Base-by-base conservation (phyloP, 2,329 filamentous ascomycete species). In the Paracorniculantispora psalliotae region DNA sequence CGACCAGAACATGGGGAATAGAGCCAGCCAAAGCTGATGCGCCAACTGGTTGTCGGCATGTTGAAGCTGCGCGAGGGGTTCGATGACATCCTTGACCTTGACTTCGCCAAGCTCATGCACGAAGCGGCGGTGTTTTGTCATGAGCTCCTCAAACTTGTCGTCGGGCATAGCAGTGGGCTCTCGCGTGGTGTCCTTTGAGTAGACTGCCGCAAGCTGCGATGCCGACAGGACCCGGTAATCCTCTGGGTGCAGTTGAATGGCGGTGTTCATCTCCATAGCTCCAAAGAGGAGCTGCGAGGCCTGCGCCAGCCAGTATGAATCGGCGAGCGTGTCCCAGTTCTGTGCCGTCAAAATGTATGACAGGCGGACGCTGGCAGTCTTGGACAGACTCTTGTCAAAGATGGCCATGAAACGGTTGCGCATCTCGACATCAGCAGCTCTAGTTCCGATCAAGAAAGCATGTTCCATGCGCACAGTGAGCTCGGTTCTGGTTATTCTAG, bases 391-490 rank as follows among this genome's bases (percentile, higher is more conserved):
- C 73, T 89, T 90, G 73, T 97, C 93, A 66, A 99, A 97, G 63
- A 99, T 97, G 21, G 84, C 84, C 86, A 99, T 91, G 77, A 99
- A 99, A 15, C 93, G 88, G 68, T 96, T 96, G 47, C 94, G 89
- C 91, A 97, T 97, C 60, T 96, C 90, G 13, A 97, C 90, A 71
- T 99, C 93, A 65, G 92, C 88, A 2, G 93, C 93, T 66, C 96
- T 80, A 0, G 93, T 96, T 28, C 96, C 94, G 52, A 99, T 94
- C 63, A 99, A 81, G 81, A 99, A 99, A 5, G 94, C 94, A 73
- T 97, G 93, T 75, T 99, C 94, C 83, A 99, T 89, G 4, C 96
- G 86, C 10, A 99, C 96, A 0, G 94, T 97, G 56, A 99, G 81
- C 73, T 99, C 94, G 0, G 93, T 97, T 33, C 92, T 84, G 1